These are phyloP conservation scores for Sclerotinia glacialis DNA, from an alignment of 2,329 filamentous ascomycete genomes.

Conservation along the genomic window DNA sequence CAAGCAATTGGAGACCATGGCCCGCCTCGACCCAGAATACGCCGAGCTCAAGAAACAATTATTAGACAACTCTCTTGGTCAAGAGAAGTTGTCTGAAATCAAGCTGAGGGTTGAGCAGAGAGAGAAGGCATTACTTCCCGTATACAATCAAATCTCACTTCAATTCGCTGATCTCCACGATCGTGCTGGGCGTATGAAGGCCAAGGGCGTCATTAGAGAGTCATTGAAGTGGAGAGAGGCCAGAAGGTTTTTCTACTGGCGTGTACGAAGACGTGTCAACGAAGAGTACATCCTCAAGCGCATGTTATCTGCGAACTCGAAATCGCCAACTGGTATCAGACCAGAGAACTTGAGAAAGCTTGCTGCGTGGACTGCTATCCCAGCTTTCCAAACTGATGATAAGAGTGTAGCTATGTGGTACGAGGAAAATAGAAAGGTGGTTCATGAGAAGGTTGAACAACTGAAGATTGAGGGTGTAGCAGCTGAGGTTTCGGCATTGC, in stretches of 20 bases:
- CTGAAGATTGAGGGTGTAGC: conserved; percentile 75
- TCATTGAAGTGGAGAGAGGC: conserved; percentile 82
- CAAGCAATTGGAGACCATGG: conserved; percentile 96
- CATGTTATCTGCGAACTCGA: conserved; percentile 54
- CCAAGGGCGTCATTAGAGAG: conserved; percentile 89
- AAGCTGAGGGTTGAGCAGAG: conserved; percentile 81
- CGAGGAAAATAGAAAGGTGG: conserved; percentile 83
- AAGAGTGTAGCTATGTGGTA: conserved; percentile 89
- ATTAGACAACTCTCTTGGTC: conserved; percentile 58
- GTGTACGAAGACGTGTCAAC: conserved; percentile 90
- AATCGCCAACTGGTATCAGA: conserved; percentile 52
- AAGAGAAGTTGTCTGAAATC: conserved; percentile 73
- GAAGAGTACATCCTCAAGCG: conserved; percentile 96
- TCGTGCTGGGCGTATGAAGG: conserved; percentile 94
- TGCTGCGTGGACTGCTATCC: conserved; percentile 76
- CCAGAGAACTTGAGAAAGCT: conserved; percentile 70
- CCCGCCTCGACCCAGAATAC: conserved; percentile 83
- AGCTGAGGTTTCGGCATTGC: conserved; percentile 65
- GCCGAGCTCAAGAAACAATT: conserved; percentile 78
- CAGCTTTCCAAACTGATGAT: conserved; percentile 76
- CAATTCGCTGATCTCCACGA: conserved; percentile 98
- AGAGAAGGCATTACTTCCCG: conserved; percentile 84
- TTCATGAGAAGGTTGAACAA: conserved; percentile 79
- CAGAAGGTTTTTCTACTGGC: conserved; percentile 99
- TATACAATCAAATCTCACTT: conserved; percentile 92